Evolutionary conservation across 495 filamentous ascomycete genomes (phyloP).

Genomic region (Penicillium waksmanii): DNA sequence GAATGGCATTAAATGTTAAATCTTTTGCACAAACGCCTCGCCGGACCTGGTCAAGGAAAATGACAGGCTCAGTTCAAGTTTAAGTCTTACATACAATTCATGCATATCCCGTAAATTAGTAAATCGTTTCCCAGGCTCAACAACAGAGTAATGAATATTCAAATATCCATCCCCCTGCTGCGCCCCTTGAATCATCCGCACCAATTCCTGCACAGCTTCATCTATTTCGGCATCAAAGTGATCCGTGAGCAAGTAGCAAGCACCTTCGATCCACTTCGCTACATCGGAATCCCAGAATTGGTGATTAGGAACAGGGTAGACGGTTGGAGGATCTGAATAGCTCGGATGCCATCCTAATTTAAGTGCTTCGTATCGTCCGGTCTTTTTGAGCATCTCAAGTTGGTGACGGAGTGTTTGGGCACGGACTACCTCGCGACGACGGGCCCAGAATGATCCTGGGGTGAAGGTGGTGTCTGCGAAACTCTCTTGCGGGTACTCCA

Average conservation of each 20-base stretch:
- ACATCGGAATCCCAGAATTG: conserved; percentile 65
- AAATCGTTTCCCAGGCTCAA: conserved; percentile 54
- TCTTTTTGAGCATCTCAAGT: conserved; percentile 54
- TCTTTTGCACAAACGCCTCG: too few relatives aligned
- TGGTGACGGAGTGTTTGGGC: conserved; percentile 47
- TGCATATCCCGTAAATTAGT: conserved; percentile 63
- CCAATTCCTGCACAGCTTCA: conserved; percentile 56
- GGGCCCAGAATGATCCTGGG: conserved; percentile 34
- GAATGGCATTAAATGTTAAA: neutral
- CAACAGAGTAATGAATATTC: conserved; percentile 62
- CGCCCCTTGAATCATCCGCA: conserved; percentile 55
- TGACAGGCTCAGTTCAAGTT: neutral
- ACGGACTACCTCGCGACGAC: conserved; percentile 46
- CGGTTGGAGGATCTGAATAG: conserved; percentile 49
- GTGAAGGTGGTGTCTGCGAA: conserved; percentile 37
- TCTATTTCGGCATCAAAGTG: conserved; percentile 50
- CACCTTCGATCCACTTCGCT: conserved; percentile 64
- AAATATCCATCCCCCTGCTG: conserved; percentile 62
- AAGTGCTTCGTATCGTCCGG: conserved; percentile 60
- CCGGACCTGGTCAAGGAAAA: neutral
- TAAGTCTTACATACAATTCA: conserved; percentile 52
- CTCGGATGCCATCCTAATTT: conserved; percentile 53
- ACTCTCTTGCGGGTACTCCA: conserved; percentile 40
- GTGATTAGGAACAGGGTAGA: conserved; percentile 57
- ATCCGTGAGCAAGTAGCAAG: conserved; percentile 57